A percentile compares a stretch with the other conserved stretches of the same genome.
Conservation (phyloP, 169 alveolate genomes). For the Eimeria tenella region DNA sequence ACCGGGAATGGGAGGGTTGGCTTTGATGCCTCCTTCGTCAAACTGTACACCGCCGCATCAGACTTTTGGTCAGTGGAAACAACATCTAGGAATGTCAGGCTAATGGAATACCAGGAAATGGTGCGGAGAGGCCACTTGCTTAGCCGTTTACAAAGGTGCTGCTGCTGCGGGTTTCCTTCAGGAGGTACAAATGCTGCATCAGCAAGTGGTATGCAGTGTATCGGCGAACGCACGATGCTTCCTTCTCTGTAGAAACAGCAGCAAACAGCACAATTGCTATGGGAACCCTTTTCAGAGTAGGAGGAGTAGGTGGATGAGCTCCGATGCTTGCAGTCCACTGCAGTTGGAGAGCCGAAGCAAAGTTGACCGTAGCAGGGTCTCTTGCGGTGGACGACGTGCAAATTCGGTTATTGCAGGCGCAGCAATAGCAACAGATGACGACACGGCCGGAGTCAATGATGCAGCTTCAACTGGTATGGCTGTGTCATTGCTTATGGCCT, state of each 20-base stretch:
- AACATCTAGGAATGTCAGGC: background rate
- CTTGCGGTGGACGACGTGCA: background rate
- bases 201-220: background rate
- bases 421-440: too few species aligned
- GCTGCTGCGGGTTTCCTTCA: constrained; percentile 37
- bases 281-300: background rate
- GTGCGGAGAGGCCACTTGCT: too few species aligned
- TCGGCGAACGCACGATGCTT: constrained; percentile 14
- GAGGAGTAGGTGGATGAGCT: background rate
- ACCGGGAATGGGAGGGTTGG: constrained; percentile 80
- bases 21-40: constrained; percentile 77
- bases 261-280: background rate
- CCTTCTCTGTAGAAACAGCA: constrained; percentile 42
- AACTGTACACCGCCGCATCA: constrained; percentile 63
- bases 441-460: too few species aligned
- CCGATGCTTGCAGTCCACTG: constrained; percentile 20
- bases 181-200: constrained; percentile 14
- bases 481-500: background rate
- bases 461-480: too few species aligned
- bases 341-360: constrained; percentile 3
- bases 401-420: background rate
- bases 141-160: background rate
- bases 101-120: too few species aligned
- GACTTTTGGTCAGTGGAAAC: constrained; percentile 49
- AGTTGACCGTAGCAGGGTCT: background rate